Conservation (phyloP, 495 filamentous ascomycete genomes). For the Hypoxylon trugodes region DNA sequence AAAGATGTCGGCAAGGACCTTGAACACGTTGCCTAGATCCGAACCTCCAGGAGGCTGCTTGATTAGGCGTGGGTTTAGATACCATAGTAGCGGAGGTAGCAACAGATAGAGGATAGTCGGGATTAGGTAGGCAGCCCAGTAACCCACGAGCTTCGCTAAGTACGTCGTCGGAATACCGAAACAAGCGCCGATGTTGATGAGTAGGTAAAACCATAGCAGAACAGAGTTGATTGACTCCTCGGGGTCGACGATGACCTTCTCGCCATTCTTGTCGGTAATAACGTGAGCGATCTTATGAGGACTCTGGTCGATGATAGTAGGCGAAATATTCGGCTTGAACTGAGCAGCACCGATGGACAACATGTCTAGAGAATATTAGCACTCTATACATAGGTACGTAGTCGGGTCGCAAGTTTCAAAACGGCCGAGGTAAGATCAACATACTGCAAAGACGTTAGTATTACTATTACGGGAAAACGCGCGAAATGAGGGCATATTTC, state of each 20-base stretch:
- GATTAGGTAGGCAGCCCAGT: slow-evolving; percentile 77
- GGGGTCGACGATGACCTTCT: slow-evolving; percentile 79
- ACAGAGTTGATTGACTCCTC: slow-evolving; percentile 77
- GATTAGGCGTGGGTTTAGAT: slow-evolving; percentile 56
- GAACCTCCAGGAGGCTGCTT: slow-evolving; percentile 61
- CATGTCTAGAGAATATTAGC: slow-evolving; percentile 53
- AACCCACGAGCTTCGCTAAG: slow-evolving; percentile 62
- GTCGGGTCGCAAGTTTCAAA: no score
- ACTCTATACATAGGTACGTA: slow-evolving; percentile 44
- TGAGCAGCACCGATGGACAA: slow-evolving; percentile 64
- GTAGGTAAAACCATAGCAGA: slow-evolving; percentile 69
- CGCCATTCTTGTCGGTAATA: slow-evolving; percentile 71
- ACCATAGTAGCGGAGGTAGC: slow-evolving; percentile 60
- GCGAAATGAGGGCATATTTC: background rate
- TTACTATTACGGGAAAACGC: background rate
- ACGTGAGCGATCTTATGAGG: slow-evolving; percentile 62
- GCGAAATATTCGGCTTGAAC: slow-evolving; percentile 74
- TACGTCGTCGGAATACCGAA: slow-evolving; percentile 59
- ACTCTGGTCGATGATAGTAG: slow-evolving; percentile 78
- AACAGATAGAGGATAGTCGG: slow-evolving; percentile 66
- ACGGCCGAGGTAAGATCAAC: no score
- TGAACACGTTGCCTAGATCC: slow-evolving; percentile 62
- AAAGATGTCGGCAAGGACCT: slow-evolving; percentile 59
- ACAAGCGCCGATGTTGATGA: slow-evolving; percentile 80
- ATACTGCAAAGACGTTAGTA: slow-evolving; percentile 28